A percentile compares a stretch with the other conserved stretches of the same genome.
Conservation (phyloP, 768 basidiomycete genomes). For the Hygrocybe punicea region DNA sequence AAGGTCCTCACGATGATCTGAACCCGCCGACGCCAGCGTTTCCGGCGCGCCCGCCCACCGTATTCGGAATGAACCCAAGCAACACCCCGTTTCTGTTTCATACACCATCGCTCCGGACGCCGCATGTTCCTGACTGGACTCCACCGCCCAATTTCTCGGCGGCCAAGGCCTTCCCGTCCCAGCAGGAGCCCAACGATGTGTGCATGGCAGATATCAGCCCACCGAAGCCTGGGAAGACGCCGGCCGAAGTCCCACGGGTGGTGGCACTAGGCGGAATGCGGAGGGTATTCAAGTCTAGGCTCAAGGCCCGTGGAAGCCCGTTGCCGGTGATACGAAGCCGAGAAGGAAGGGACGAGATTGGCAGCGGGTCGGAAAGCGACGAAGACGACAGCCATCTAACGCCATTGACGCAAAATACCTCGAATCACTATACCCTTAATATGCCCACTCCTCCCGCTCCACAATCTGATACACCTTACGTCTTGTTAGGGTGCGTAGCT, state of each 20-base stretch:
- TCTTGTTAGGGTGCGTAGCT: slow-evolving; percentile 73
- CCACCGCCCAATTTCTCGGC: slow-evolving; percentile 62
- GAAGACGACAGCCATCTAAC: slow-evolving; percentile 43
- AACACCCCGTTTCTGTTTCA: slow-evolving; percentile 66
- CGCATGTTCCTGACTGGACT: slow-evolving; percentile 59
- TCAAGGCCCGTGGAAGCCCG: slow-evolving; percentile 41
- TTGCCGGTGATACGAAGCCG: slow-evolving; percentile 18
- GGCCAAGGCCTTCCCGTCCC: slow-evolving; percentile 52
- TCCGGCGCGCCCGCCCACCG: slow-evolving; percentile 38
- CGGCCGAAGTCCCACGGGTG: slow-evolving; percentile 40
- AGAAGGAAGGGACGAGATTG: slow-evolving; percentile 39
- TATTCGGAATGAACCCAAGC: slow-evolving; percentile 57
- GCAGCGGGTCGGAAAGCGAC: slow-evolving; percentile 42
- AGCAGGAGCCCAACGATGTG: slow-evolving; percentile 57
- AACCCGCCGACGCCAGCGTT: slow-evolving; percentile 45
- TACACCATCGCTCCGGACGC: slow-evolving; percentile 38
- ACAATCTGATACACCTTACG: slow-evolving; percentile 69
- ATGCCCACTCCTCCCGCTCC: slow-evolving; percentile 58
- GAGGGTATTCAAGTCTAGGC: slow-evolving; percentile 61
- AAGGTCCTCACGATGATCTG: slow-evolving; percentile 42
- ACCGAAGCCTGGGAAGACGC: slow-evolving; percentile 43
- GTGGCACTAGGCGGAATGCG: slow-evolving; percentile 64
- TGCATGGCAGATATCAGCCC: slow-evolving; percentile 76
- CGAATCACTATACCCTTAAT: slow-evolving; percentile 82
- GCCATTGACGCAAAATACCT: slow-evolving; percentile 52